phyloP scores from a whole-genome alignment of 2,329 filamentous ascomycete genomes.

The Cladosporium sp. region DNA sequence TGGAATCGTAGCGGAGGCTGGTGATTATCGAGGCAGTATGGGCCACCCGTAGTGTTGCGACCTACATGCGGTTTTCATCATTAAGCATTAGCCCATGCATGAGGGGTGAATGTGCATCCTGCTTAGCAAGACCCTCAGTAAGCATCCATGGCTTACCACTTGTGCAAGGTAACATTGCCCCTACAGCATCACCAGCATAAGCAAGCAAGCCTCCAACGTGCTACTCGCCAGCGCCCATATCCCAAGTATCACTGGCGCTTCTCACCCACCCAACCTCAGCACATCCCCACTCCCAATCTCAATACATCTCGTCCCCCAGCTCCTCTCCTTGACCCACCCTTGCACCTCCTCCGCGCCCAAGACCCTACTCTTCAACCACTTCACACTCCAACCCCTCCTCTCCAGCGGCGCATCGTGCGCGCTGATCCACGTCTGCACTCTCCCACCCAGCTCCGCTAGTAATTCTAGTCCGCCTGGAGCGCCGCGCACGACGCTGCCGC shows the following conservation, averaged over 20 bases:
- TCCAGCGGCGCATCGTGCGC: conserved; percentile 63
- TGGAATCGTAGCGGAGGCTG: not conserved
- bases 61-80: not conserved
- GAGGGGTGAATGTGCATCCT: not conserved
- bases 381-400: conserved; percentile 54
- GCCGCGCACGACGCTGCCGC: conserved; percentile 59
- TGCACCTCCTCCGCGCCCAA: conserved; percentile 51
- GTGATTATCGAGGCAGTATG: not conserved
- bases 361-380: conserved; percentile 50
- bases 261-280: not conserved
- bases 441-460: conserved; percentile 54
- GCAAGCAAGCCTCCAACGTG: not conserved
- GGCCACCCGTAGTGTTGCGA: not conserved
- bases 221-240: not conserved
- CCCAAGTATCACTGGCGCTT: not conserved
- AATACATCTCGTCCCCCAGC: conserved; percentile 17
- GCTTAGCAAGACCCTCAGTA: not conserved
- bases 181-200: not conserved
- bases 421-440: conserved; percentile 61
- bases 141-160: not conserved
- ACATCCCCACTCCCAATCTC: conserved; percentile 9
- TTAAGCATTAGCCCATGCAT: not conserved
- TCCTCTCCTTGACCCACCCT: conserved; percentile 34
- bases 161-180: not conserved
- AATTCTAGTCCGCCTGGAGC: conserved; percentile 59